These are phyloP conservation scores for Lachancea meyersii DNA, from an alignment of 805 yeast species.

Conservation along the genomic window DNA sequence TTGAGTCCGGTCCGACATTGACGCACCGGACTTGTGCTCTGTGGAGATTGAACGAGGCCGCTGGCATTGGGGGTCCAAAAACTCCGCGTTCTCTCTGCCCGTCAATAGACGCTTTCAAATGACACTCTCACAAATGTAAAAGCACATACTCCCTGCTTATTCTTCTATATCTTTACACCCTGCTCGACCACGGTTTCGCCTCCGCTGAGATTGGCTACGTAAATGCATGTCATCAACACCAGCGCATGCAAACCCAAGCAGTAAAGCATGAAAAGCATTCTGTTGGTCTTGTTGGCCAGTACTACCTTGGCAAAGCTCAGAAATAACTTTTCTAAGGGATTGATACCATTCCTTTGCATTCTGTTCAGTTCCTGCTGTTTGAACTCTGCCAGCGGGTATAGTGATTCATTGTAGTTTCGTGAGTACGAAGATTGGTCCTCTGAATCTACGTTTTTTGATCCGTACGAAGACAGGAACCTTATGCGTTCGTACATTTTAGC, in stretches of 20 bases:
- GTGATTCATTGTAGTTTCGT: slow-evolving; percentile 61
- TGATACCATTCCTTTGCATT: slow-evolving; percentile 55
- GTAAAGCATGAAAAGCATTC: slow-evolving; percentile 68
- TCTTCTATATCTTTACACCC: slow-evolving; percentile 6
- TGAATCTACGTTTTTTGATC: slow-evolving; percentile 15
- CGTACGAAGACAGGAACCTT: slow-evolving; percentile 53
- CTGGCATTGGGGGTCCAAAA: no score
- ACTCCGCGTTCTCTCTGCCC: background rate
- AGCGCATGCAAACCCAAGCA: slow-evolving; percentile 69
- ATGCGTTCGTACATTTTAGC: slow-evolving; percentile 73
- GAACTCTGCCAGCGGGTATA: slow-evolving; percentile 81
- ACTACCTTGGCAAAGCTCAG: slow-evolving; percentile 65
- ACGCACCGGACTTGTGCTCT: no score
- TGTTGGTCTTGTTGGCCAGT: slow-evolving; percentile 64
- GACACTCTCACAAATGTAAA: background rate
- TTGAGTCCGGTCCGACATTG: no score
- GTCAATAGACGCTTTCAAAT: no score
- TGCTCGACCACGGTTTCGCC: slow-evolving; percentile 41
- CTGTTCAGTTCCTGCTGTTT: slow-evolving; percentile 72
- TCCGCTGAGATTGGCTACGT: slow-evolving; percentile 43
- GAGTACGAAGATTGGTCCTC: slow-evolving; percentile 58
- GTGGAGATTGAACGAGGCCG: no score
- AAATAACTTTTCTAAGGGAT: slow-evolving; percentile 74
- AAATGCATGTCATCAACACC: slow-evolving; percentile 58
- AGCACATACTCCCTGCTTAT: background rate